Conservation (phyloP, 139 green algal species). For the Haematococcus lacustris region DNA sequence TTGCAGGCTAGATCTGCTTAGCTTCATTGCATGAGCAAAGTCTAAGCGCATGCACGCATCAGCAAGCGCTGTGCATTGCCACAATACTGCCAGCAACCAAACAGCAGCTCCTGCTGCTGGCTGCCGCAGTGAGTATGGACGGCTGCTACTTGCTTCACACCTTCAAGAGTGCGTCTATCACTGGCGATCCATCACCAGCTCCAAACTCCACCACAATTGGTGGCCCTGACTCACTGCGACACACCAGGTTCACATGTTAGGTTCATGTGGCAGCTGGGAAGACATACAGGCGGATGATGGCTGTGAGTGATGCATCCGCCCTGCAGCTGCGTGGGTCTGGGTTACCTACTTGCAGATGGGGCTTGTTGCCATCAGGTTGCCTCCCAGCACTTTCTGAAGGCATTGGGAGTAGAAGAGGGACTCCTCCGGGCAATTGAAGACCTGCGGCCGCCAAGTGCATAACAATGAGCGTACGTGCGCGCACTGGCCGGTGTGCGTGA, state of each 20-base stretch:
- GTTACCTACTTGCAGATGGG: not conserved
- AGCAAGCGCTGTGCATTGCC: too few relatives aligned
- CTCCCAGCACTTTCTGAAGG: conserved; percentile 32
- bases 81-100: too few relatives aligned
- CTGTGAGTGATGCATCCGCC: not conserved
- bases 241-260: too few relatives aligned
- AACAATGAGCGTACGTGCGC: not conserved
- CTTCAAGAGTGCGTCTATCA: conserved; percentile 29
- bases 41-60: too few relatives aligned
- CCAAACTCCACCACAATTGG: conserved; percentile 52
- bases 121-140: too few relatives aligned
- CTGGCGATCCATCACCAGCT: conserved; percentile 33
- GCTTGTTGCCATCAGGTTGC: not conserved
- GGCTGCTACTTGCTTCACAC: not conserved
- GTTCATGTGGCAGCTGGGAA: conserved; percentile 1
- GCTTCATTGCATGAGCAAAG: too few relatives aligned
- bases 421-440: conserved; percentile 49
- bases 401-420: conserved; percentile 33
- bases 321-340: not conserved
- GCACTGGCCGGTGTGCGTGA: not conserved
- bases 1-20: not conserved
- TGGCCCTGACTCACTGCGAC: too few relatives aligned
- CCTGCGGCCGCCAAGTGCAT: conserved; percentile 8
- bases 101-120: too few relatives aligned
- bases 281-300: not conserved